phyloP scores from a whole-genome alignment of 805 yeast genomes.

The Saturnispora quitensis region DNA sequence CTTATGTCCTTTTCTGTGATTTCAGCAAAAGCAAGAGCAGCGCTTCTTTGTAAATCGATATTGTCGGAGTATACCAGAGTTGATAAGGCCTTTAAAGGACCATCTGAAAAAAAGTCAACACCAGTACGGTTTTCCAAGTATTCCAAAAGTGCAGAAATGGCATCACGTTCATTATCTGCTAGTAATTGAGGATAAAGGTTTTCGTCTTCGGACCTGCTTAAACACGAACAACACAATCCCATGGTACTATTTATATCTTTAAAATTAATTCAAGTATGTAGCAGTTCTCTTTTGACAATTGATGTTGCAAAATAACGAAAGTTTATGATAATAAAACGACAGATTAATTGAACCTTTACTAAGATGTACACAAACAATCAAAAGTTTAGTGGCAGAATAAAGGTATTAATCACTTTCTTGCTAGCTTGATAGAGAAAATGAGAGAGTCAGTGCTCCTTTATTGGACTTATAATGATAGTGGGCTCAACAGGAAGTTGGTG shows the following conservation, averaged over 20 bases:
- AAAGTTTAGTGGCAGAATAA: background rate
- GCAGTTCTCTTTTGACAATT: background rate
- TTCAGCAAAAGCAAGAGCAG: slow-evolving; percentile 97
- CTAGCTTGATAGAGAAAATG: background rate
- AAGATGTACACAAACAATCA: background rate
- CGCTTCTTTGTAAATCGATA: slow-evolving; percentile 89
- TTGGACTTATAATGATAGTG: background rate
- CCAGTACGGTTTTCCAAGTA: slow-evolving; percentile 83
- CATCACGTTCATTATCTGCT: slow-evolving; percentile 95
- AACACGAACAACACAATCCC: slow-evolving; percentile 49
- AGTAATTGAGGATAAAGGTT: slow-evolving; percentile 68
- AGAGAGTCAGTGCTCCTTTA: background rate
- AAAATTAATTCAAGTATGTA: background rate
- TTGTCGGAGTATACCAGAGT: slow-evolving; percentile 93
- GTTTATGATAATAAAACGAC: background rate
- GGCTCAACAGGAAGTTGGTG: background rate
- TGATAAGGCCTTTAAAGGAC: slow-evolving; percentile 80
- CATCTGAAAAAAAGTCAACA: slow-evolving; percentile 81
- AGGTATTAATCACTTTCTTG: background rate
- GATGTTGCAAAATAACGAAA: background rate
- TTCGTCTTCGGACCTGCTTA: slow-evolving; percentile 35
- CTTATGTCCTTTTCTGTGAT: slow-evolving; percentile 94
- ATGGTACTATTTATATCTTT: slow-evolving; percentile 19
- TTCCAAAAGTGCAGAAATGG: slow-evolving; percentile 81
- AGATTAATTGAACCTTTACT: background rate